phyloP scores from a whole-genome alignment of 2,329 filamentous ascomycete species.

The Aspergillus sp. region DNA sequence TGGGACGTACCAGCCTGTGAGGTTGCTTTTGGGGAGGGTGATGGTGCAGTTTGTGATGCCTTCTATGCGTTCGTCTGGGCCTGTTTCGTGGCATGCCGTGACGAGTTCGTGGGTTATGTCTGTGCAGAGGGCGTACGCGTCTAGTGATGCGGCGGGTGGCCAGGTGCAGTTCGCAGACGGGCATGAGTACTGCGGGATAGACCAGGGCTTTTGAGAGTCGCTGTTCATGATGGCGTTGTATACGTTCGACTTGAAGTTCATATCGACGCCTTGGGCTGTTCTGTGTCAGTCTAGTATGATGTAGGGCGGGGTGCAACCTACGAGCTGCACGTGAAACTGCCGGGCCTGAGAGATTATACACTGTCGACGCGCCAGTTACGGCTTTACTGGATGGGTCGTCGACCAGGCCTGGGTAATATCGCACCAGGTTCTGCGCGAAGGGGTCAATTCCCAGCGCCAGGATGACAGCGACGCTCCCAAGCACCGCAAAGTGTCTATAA shows the following conservation, averaged over 20 bases:
- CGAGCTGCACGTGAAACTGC: no score
- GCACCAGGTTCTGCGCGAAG: constrained; percentile 18
- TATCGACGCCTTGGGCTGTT: not conserved
- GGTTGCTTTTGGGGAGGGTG: not conserved
- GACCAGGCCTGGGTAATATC: not conserved
- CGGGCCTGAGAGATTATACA: no score
- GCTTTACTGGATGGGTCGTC: no score
- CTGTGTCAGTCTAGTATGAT: no score
- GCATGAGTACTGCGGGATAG: constrained; percentile 10
- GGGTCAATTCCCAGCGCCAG: constrained; percentile 18
- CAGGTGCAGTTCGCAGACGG: constrained; percentile 14
- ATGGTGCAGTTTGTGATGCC: not conserved
- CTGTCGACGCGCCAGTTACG: no score
- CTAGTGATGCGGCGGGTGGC: constrained; percentile 6
- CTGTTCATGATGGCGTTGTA: constrained; percentile 12
- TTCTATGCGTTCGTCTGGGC: no score
- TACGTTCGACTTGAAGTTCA: constrained; percentile 5
- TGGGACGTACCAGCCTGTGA: no score
- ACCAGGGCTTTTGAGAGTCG: constrained; percentile 4
- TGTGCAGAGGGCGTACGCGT: not conserved
- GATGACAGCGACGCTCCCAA: constrained; percentile 10
- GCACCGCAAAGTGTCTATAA: constrained; percentile 3
- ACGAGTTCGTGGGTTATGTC: not conserved
- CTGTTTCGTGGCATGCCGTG: not conserved
- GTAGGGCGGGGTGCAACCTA: no score